Evolutionary conservation across 2,329 filamentous ascomycete genomes (phyloP), one percentile per base, ranked within the genome.

Genomic region (Fusarium chuoi): DNA sequence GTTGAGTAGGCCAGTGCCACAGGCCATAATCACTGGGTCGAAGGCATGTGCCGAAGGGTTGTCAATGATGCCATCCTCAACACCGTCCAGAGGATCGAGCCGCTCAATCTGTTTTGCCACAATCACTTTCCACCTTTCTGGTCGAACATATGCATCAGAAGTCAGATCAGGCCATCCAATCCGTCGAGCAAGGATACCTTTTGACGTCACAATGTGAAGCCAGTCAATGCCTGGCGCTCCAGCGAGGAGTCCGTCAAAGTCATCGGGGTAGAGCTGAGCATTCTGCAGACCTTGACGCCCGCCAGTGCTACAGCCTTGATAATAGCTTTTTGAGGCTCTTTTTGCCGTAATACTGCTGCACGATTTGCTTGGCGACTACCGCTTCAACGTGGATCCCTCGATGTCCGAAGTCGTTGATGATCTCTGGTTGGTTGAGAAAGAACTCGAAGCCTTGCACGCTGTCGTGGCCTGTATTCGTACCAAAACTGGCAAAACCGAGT

Each of bases 181-280:
- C 0, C 62, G 18, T 7, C 46, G 42, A 10, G 65, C 62, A 1
- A 68, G 22, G 8, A 67, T 61, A 5, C 65, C 65, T 14, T 67
- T 67, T 5, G 65, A 68, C 1, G 65, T 46, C 8, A 68, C 65
- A 3, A 68, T 68, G 17, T 67, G 65, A 3, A 67, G 41, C 65
- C 65, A 68, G 20, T 68, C 52, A 1, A 68, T 61, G 2, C 45
- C 65, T 36, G 65, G 39, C 10, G 62, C 46, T 26, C 62, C 54
- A 6, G 62, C 65, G 7, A 68, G 39, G 9, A 68, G 48, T 8
- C 65, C 65, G 2, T 68, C 65, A n/a, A 68, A 68, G 15, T 67
- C 65, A 3, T 54, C 41, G 0, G 65, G 65, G 14, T 68, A 68
- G 1, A 68, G 28, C 24, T 68, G 65, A 2, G 54, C 62, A 17